phyloP scores from a whole-genome alignment of 257 asterid genomes.

The Petrea volubilis region DNA sequence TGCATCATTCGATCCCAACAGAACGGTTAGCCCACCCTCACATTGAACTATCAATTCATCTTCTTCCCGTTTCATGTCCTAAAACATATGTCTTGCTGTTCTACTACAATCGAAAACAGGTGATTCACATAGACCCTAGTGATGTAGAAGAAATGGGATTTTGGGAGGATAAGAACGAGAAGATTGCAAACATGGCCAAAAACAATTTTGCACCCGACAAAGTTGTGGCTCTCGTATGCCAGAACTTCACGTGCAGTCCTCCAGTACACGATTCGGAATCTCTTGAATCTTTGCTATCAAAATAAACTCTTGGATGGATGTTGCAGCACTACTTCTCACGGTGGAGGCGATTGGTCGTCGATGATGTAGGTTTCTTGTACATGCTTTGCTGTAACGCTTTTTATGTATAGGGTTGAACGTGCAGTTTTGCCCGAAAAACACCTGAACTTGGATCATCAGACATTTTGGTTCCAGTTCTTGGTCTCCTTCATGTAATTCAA shows the following conservation, averaged over 20 bases:
- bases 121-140: constrained; percentile 73
- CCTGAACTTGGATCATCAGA: too few relatives aligned
- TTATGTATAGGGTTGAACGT: neutral
- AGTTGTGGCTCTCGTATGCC: constrained; percentile 78
- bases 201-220: constrained; percentile 38
- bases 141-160: constrained; percentile 63
- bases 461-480: too few relatives aligned
- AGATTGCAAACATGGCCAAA: constrained; percentile 73
- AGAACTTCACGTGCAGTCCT: constrained; percentile 84
- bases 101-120: constrained; percentile 41
- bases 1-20: constrained; percentile 64
- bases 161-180: constrained; percentile 67
- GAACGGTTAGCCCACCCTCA: constrained; percentile 46
- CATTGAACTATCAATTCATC: neutral
- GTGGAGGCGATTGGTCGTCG: too few relatives aligned
- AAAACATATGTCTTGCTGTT: neutral
- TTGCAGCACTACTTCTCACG: too few relatives aligned
- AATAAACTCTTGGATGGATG: constrained; percentile 17
- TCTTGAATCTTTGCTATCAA: constrained; percentile 48
- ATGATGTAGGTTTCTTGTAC: neutral
- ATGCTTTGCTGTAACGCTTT: neutral
- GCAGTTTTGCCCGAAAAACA: neutral
- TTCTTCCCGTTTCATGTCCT: neutral
- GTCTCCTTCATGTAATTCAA: too few relatives aligned
- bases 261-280: constrained; percentile 47